A percentile compares a stretch with the other conserved stretches of the same genome.
phyloP scores from a whole-genome alignment of 176 grass and related monocot species.

The Puya raimondii region DNA sequence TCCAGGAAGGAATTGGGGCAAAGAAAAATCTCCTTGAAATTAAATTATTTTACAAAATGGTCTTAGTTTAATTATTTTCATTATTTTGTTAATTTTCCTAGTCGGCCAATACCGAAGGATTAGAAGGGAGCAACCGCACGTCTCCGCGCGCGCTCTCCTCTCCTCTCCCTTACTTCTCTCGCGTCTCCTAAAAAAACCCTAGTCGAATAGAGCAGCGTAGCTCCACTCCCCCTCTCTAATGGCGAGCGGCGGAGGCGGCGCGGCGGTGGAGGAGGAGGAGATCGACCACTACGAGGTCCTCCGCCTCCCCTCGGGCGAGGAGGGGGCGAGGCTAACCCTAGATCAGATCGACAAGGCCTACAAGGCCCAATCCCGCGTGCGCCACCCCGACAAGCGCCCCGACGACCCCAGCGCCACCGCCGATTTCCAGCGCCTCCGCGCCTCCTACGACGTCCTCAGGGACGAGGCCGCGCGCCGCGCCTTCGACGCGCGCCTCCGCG shows the following conservation, averaged over 20 bases:
- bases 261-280: constrained; percentile 22
- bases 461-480: constrained; percentile 58
- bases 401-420: constrained; percentile 72
- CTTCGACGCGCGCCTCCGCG: constrained; percentile 61
- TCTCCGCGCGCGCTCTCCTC: too few relatives aligned
- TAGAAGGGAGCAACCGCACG: too few relatives aligned
- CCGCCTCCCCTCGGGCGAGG: constrained; percentile 48
- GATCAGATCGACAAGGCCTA: constrained; percentile 82
- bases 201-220: too few relatives aligned
- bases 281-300: constrained; percentile 76
- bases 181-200: too few relatives aligned
- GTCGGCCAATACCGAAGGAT: too few relatives aligned
- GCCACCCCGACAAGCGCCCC: constrained; percentile 76
- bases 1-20: too few relatives aligned
- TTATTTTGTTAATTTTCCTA: too few relatives aligned
- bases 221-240: neutral
- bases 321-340: constrained; percentile 40
- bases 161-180: too few relatives aligned
- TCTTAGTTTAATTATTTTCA: too few relatives aligned
- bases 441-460: constrained; percentile 58
- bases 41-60: too few relatives aligned
- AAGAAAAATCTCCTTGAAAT: too few relatives aligned
- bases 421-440: constrained; percentile 64
- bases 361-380: constrained; percentile 39
- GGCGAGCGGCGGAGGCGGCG: neutral